A percentile compares a stretch with the other conserved stretches of the same genome.
Evolutionary conservation across 371 early-diverging fungal species (phyloP).

Genomic region (Smittium mucronatum): DNA sequence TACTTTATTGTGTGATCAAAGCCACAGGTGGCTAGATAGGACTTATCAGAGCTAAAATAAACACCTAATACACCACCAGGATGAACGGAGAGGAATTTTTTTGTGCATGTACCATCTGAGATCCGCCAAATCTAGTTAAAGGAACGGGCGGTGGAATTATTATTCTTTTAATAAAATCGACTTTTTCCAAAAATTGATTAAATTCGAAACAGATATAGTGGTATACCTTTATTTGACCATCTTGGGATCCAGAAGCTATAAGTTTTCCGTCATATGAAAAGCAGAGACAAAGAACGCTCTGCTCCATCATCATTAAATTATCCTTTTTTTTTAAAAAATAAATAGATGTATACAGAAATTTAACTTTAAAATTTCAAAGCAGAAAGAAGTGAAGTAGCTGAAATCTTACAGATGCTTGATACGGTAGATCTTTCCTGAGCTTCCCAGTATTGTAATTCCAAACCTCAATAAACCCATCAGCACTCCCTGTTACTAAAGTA

Average conservation of each 20-base stretch:
- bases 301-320: slow-evolving; percentile 82
- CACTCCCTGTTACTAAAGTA: slow-evolving; percentile 71
- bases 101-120: slow-evolving; percentile 55
- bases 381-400: background rate
- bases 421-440: slow-evolving; percentile 68
- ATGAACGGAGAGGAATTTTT: slow-evolving; percentile 67
- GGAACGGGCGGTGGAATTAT: background rate
- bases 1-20: slow-evolving; percentile 64
- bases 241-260: slow-evolving; percentile 72
- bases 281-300: slow-evolving; percentile 56
- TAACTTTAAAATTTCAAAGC: background rate
- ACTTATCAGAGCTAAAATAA: slow-evolving; percentile 54
- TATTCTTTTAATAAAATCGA: too few relatives aligned
- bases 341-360: background rate
- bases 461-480: slow-evolving; percentile 87
- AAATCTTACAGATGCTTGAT: slow-evolving; percentile 65
- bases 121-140: slow-evolving; percentile 55
- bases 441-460: slow-evolving; percentile 87
- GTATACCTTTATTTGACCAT: slow-evolving; percentile 67
- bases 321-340: slow-evolving; percentile 37
- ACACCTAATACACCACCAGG: slow-evolving; percentile 69
- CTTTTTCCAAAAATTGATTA: background rate
- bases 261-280: slow-evolving; percentile 63
- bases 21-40: slow-evolving; percentile 61
- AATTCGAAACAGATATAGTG: background rate